phyloP scores from a whole-genome alignment of 1,139 yeast species.

The Zhuliangozyma blackwelliae region DNA sequence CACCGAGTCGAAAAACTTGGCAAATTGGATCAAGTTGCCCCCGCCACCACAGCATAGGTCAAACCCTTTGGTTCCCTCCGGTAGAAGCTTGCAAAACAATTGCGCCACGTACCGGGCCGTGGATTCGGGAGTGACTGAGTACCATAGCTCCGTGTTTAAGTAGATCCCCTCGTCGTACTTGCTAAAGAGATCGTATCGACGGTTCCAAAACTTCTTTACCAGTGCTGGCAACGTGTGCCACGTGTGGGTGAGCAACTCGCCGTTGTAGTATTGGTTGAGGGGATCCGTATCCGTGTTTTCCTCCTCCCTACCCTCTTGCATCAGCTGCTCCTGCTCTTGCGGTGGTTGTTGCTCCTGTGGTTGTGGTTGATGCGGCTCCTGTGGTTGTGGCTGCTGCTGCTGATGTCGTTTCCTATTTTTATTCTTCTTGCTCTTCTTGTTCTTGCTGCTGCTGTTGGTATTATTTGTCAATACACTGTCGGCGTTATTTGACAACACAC shows the following conservation, averaged over 20 bases:
- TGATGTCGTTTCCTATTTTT: no score
- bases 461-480: no score
- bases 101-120: constrained; percentile 64
- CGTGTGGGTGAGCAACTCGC: constrained; percentile 38
- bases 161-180: constrained; percentile 66
- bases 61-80: constrained; percentile 42
- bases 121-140: constrained; percentile 83
- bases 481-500: no score
- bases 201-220: constrained; percentile 55
- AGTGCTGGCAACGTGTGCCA: constrained; percentile 36
- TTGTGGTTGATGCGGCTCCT: constrained; percentile 1
- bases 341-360: neutral
- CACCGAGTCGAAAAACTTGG: constrained; percentile 51
- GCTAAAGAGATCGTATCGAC: constrained; percentile 56
- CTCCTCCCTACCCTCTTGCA: neutral
- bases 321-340: neutral
- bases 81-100: constrained; percentile 35
- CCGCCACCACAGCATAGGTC: constrained; percentile 97
- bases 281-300: constrained; percentile 8
- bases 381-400: neutral
- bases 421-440: no score
- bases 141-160: constrained; percentile 80
- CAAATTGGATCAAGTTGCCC: constrained; percentile 86
- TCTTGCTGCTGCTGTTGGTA: no score
- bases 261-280: constrained; percentile 18